Evolutionary conservation across 169 alveolate species (phyloP).

Genomic region (Cryptosporidium canis): DNA sequence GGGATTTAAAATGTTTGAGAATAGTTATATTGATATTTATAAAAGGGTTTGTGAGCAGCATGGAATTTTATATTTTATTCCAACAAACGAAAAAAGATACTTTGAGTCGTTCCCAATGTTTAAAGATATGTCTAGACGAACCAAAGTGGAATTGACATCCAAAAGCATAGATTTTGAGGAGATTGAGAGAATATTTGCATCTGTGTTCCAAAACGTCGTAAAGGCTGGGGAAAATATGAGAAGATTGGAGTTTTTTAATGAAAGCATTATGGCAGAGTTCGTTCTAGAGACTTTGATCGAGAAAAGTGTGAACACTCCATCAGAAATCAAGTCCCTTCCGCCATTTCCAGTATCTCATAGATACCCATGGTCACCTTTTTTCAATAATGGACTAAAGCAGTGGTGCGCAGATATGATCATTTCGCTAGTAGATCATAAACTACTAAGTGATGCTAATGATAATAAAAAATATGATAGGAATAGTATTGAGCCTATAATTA

Average conservation of each 20-base stretch:
- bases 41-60: slow-evolving; percentile 67
- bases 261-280: slow-evolving; percentile 41
- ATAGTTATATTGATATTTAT: slow-evolving; percentile 19
- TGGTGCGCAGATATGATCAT: slow-evolving; percentile 49
- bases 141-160: slow-evolving; percentile 19
- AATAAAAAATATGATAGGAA: neutral
- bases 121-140: neutral
- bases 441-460: neutral
- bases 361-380: slow-evolving; percentile 60
- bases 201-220: slow-evolving; percentile 5
- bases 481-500: slow-evolving; percentile 3
- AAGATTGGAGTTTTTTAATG: slow-evolving; percentile 38
- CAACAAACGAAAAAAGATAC: neutral
- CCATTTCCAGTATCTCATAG: slow-evolving; percentile 8
- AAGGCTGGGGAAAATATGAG: neutral
- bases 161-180: slow-evolving; percentile 23
- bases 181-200: slow-evolving; percentile 16
- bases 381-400: neutral
- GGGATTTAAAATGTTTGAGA: slow-evolving; percentile 48
- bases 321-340: slow-evolving; percentile 16
- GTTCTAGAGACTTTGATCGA: slow-evolving; percentile 1
- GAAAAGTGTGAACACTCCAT: neutral
- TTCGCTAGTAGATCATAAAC: slow-evolving; percentile 13
- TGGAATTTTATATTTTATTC: slow-evolving; percentile 39
- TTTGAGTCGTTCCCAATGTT: slow-evolving; percentile 22